Evolutionary conservation across 371 early-diverging fungal species (phyloP), one percentile per base, ranked within the genome.

Genomic region (Mucor mucedo): DNA sequence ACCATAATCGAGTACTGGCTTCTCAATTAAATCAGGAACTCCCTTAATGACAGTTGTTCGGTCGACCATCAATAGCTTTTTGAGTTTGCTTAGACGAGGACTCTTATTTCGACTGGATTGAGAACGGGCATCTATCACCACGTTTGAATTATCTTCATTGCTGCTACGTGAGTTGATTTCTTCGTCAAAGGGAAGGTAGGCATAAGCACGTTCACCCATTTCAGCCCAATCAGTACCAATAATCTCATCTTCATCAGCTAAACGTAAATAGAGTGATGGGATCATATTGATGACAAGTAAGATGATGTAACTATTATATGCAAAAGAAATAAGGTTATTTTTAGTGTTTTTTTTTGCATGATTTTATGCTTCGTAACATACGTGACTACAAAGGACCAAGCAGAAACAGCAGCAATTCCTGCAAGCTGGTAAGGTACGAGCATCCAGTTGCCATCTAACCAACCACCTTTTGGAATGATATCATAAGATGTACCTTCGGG

Each of bases 141-240:
- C 38, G 38, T 59, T 59, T 9, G 49, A 10, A 48, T 11, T 27
- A 10, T 50, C 50, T 28, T 63, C 54, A 45, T 59, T 69, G 30
- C 42, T 62, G 13, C 59, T 48, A 30, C 60, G 35, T 27, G 53
- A 40, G 2, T 57, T 28, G 27, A 44, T 16, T 14, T 66, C 76
- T 60, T 80, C 80, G 29, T 77, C 76, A 65, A 73, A 63, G 0
- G 73, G 72, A 29, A 82, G 58, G 35, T 82, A 89, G 30, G 75
- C 84, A 58, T 89, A 89, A 5, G 87, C 89, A 45, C 81, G 79
- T 70, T 90, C 90, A 63, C 89, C 90, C 84, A 89, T 85, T 62
- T 90, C 84, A 33, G 87, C 70, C 66, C 78, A 69, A 55, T 90
- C 90, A 5, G 82, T 80, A 42, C 88, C 89, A 9, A 79, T 75